Conservation (phyloP, 2,329 filamentous ascomycete genomes). For the Dothistroma pini region DNA sequence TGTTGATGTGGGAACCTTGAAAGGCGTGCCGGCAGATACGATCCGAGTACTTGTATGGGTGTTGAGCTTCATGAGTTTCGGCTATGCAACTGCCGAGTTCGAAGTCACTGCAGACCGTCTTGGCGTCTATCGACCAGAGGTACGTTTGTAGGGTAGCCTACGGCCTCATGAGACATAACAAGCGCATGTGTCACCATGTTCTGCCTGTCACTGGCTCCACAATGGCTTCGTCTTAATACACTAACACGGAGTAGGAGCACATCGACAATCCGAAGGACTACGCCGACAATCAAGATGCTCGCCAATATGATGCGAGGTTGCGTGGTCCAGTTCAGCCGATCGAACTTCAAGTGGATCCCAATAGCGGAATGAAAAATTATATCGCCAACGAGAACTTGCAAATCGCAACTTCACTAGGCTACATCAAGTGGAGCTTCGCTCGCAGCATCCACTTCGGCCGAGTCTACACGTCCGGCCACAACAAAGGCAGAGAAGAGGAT, state of each 20-base stretch:
- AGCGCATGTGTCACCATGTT: no score
- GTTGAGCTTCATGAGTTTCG: conserved; percentile 77
- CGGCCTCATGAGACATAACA: no score
- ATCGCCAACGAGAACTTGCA: conserved; percentile 84
- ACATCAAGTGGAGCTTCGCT: conserved; percentile 41
- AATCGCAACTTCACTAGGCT: conserved; percentile 88
- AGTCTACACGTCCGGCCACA: conserved; percentile 44
- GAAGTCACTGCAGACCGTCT: conserved; percentile 76
- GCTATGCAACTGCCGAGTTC: conserved; percentile 78
- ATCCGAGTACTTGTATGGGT: conserved; percentile 87
- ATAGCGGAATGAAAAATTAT: conserved; percentile 98
- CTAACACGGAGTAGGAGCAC: background rate
- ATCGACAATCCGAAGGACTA: conserved; percentile 81
- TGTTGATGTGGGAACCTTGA: conserved; percentile 88
- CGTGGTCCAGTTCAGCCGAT: conserved; percentile 65
- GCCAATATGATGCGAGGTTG: conserved; percentile 74
- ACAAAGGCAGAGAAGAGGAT: conserved; percentile 44
- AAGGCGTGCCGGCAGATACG: conserved; percentile 83
- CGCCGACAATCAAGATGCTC: conserved; percentile 81
- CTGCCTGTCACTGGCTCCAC: no score
- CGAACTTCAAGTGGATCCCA: conserved; percentile 45
- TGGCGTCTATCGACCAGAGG: conserved; percentile 76
- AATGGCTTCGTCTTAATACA: no score
- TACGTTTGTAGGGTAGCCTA: background rate
- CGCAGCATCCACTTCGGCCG: conserved; percentile 49